Base-by-base conservation (phyloP, 2,329 filamentous ascomycete species). In the Alternaria novae-zelandiae region DNA sequence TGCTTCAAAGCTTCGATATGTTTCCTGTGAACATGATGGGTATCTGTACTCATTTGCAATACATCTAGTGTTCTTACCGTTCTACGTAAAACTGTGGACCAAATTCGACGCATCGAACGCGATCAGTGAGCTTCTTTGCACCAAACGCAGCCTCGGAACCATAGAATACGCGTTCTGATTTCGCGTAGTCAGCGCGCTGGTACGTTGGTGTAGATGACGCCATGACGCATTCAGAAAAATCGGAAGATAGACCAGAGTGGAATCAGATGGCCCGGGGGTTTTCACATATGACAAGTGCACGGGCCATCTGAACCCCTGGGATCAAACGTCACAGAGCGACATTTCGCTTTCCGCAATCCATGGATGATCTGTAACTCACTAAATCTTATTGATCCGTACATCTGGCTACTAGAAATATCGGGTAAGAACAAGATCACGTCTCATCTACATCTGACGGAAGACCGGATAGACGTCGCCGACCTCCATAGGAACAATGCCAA, bases 381-480 rank as follows among this genome's bases (percentile, higher is more conserved):
- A 36, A n/a, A 36, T 36, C 32, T 36, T n/a, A 8, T n/a, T 36
- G 32, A n/a, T 15, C 32, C 32, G 32, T 36, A 5, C 4, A 4
- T 36, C 15, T 13, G 26, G 17, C 11, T 21, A 13, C 7, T 30
- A 20, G 15, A 4, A 2, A 10, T 32, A 13, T 4, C 6, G 17
- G 12, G 9, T n/a, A 30, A 21, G 15, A 15, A 36, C 8, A 25
- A 50, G 45, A 36, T n/a, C 10, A 56, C 6, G 11, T 50, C 15
- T 51, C 17, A 70, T 13, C 4, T 36, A 36, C 32, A 71, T n/a
- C 53, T 66, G 68, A 45, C 73, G 65, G 51, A 74, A 81, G 2
- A 80, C 65, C 7, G 77, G 78, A 65, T 78, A 78, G 63, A 74
- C 45, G 57, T 80, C 77, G 3, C 77, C 78, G 9, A 73, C 71